These are phyloP conservation scores for Citeromyces nyonsensis DNA, from an alignment of 805 yeast genomes.

Conservation along the genomic window DNA sequence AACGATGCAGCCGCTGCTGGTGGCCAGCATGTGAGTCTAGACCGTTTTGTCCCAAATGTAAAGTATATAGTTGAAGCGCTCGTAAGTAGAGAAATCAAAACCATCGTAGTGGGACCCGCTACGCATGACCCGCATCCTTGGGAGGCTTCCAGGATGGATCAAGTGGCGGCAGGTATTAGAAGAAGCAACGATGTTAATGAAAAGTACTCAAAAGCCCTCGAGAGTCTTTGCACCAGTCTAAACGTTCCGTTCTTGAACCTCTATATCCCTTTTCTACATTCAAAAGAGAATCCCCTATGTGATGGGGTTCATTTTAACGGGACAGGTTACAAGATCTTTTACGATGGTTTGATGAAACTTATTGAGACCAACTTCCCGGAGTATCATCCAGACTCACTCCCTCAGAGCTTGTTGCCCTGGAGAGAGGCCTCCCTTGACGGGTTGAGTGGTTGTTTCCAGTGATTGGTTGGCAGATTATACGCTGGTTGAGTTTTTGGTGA, in stretches of 20 bases:
- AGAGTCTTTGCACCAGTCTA: slow-evolving; percentile 24
- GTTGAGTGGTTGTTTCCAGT: too few relatives aligned
- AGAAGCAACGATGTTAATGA: slow-evolving; percentile 29
- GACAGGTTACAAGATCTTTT: slow-evolving; percentile 20
- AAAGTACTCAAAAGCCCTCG: slow-evolving; percentile 34
- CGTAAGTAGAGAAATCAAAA: slow-evolving; percentile 23
- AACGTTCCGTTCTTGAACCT: slow-evolving; percentile 45
- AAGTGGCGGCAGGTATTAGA: slow-evolving; percentile 19
- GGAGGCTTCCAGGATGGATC: slow-evolving; percentile 18
- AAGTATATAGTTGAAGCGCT: slow-evolving; percentile 22
- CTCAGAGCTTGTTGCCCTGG: slow-evolving; percentile 10
- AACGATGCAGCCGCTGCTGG: slow-evolving; percentile 48
- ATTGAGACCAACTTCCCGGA: slow-evolving; percentile 20
- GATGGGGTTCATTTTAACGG: slow-evolving; percentile 34
- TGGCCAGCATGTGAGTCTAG: slow-evolving; percentile 27
- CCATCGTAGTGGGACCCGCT: slow-evolving; percentile 51
- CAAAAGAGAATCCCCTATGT: slow-evolving; percentile 11
- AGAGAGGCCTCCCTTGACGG: slow-evolving; percentile 5
- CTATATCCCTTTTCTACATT: slow-evolving; percentile 30
- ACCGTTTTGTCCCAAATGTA: slow-evolving; percentile 31
- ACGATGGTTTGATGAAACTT: slow-evolving; percentile 13
- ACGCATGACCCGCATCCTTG: slow-evolving; percentile 32
- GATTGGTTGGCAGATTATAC: too few relatives aligned
- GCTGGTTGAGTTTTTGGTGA: too few relatives aligned
- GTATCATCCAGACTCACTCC: slow-evolving; percentile 6